Conservation (phyloP, 768 basidiomycete species). For the Hericium rajendrae region DNA sequence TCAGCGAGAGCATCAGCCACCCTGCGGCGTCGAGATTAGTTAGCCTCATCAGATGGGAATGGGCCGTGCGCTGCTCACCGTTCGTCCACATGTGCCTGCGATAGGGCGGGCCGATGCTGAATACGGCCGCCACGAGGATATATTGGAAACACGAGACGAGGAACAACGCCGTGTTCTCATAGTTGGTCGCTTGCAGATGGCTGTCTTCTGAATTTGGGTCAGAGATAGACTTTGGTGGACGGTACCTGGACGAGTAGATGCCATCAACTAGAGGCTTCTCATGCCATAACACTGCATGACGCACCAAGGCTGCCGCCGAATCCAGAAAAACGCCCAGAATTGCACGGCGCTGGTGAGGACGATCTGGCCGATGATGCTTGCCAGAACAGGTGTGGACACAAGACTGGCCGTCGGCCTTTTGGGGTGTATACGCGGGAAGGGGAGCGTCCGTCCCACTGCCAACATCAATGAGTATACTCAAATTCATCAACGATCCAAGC, state of each 20-base stretch:
- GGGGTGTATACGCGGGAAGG: conserved; percentile 76
- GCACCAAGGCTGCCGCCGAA: conserved; percentile 77
- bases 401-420: conserved; percentile 93
- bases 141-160: conserved; percentile 97
- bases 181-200: conserved; percentile 77
- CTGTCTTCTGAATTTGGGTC: conserved; percentile 33
- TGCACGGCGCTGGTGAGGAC: conserved; percentile 76
- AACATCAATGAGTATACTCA: conserved; percentile 9
- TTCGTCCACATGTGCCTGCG: conserved; percentile 94
- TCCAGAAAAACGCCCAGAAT: conserved; percentile 85
- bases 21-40: conserved; percentile 29
- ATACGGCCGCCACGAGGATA: conserved; percentile 91
- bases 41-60: neutral
- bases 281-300: conserved; percentile 11
- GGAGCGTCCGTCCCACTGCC: conserved; percentile 89
- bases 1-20: conserved; percentile 74
- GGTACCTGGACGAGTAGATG: conserved; percentile 5
- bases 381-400: conserved; percentile 89
- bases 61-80: conserved; percentile 37
- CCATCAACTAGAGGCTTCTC: neutral
- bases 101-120: conserved; percentile 97
- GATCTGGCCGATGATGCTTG: conserved; percentile 90
- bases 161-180: conserved; percentile 88
- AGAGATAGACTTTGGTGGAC: conserved; percentile 20
- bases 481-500: conserved; percentile 2